phyloP scores from a whole-genome alignment of 106 monocot genomes.

The Dioscorea alata region DNA sequence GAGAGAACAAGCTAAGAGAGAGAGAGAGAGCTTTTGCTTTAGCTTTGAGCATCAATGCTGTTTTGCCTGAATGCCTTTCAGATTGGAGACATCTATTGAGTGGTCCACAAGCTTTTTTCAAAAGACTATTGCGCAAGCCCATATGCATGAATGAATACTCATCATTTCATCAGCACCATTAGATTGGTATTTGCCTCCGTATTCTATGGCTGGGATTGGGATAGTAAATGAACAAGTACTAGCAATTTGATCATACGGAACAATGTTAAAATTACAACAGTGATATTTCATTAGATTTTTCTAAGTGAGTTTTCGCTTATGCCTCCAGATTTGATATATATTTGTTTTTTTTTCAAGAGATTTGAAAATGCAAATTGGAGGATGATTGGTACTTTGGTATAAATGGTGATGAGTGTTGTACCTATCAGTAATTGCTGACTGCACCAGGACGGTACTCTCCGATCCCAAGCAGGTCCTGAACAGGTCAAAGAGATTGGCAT shows the following conservation, averaged over 20 bases:
- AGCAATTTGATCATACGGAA: neutral
- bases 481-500: neutral
- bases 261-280: neutral
- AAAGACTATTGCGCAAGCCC: neutral
- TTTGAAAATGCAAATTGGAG: too few relatives aligned
- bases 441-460: constrained; percentile 36
- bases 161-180: neutral
- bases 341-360: too few relatives aligned
- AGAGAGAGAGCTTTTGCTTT: neutral
- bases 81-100: neutral
- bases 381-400: neutral
- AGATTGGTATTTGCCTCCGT: neutral
- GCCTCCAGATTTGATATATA: neutral
- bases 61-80: neutral
- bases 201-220: too few relatives aligned
- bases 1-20: neutral
- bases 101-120: neutral
- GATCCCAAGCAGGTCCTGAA: constrained; percentile 56
- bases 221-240: neutral
- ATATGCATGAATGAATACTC: neutral
- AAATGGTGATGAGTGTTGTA: neutral
- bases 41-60: neutral
- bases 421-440: neutral
- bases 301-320: too few relatives aligned
- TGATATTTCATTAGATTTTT: neutral